A percentile compares a stretch with the other conserved stretches of the same genome.
Evolutionary conservation across 768 basidiomycete species (phyloP).

Genomic region (Fibroporia radiculosa): DNA sequence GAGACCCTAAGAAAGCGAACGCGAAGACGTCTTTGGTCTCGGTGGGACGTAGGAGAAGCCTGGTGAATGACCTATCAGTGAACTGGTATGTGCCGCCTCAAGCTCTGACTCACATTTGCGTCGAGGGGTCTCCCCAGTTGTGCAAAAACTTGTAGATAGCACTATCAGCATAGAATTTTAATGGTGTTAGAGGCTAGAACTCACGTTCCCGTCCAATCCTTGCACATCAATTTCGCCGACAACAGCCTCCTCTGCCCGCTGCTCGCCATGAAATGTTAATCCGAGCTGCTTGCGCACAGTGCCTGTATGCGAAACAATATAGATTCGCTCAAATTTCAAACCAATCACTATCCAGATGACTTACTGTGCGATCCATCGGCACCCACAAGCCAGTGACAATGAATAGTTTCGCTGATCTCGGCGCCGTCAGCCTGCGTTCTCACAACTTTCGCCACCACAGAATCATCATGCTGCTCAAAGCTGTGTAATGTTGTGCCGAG

Average conservation of each 20-base stretch:
- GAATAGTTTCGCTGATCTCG: constrained; percentile 9
- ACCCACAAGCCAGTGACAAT: constrained; percentile 28
- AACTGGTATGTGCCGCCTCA: neutral
- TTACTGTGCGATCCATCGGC: constrained; percentile 32
- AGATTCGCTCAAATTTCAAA: no score
- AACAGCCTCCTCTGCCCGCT: constrained; percentile 16
- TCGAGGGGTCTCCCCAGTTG: neutral
- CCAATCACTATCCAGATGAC: no score
- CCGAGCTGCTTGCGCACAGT: constrained; percentile 32
- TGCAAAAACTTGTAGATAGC: neutral
- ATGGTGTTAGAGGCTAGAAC: constrained; percentile 1
- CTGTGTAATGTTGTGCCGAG: constrained; percentile 23
- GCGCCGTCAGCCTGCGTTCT: constrained; percentile 6
- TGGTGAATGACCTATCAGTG: neutral
- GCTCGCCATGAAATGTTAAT: constrained; percentile 35
- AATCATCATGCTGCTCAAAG: constrained; percentile 26
- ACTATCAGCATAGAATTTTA: no score
- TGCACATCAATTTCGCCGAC: constrained; percentile 32
- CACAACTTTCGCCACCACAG: constrained; percentile 22
- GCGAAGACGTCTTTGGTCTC: neutral
- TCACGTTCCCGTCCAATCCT: constrained; percentile 23
- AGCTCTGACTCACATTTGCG: no score
- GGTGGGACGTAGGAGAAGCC: neutral
- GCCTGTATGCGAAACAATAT: no score
- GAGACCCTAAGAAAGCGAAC: neutral